Evolutionary conservation across 345 rosid species (phyloP).

Genomic region (Murraya paniculata): DNA sequence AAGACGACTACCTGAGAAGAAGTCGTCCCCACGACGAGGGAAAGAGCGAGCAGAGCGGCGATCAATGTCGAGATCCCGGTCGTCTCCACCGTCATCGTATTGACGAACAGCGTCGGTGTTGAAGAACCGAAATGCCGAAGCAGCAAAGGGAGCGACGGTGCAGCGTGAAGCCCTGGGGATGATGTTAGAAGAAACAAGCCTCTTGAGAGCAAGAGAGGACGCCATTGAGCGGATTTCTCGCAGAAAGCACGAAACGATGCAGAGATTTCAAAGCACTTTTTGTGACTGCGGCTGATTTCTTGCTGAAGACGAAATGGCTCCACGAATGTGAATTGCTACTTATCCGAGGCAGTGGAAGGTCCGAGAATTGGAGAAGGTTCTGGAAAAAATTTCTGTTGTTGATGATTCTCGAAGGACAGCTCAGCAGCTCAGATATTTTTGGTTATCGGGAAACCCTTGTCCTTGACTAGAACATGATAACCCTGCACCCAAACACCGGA

Average conservation of each 20-base stretch:
- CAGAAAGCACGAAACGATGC: not conserved
- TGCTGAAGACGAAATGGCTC: not conserved
- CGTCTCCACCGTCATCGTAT: slow-evolving; percentile 18
- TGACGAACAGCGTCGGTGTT: slow-evolving; percentile 38
- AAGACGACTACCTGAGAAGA: slow-evolving; percentile 42
- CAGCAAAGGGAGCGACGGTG: slow-evolving; percentile 10
- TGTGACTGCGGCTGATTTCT: not conserved
- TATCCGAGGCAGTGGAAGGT: slow-evolving; percentile 9
- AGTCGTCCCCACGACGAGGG: slow-evolving; percentile 38
- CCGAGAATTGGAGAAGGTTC: slow-evolving; percentile 26
- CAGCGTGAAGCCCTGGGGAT: slow-evolving; percentile 13
- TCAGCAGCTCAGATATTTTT: not conserved
- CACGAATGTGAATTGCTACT: not conserved
- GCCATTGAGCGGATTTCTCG: slow-evolving; percentile 28
- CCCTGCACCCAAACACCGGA: not conserved
- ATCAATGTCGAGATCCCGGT: slow-evolving; percentile 16
- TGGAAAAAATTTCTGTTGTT: slow-evolving; percentile 12
- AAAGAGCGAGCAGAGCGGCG: slow-evolving; percentile 25
- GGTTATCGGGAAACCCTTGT: not conserved
- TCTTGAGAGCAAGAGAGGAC: slow-evolving; percentile 39
- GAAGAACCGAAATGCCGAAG: slow-evolving; percentile 32
- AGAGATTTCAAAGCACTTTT: not conserved
- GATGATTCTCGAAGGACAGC: slow-evolving; percentile 34
- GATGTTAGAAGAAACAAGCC: slow-evolving; percentile 29
- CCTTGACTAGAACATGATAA: not conserved